These are phyloP conservation scores for Lactarius trivialis DNA, from an alignment of 768 basidiomycete species.

Conservation along the genomic window DNA sequence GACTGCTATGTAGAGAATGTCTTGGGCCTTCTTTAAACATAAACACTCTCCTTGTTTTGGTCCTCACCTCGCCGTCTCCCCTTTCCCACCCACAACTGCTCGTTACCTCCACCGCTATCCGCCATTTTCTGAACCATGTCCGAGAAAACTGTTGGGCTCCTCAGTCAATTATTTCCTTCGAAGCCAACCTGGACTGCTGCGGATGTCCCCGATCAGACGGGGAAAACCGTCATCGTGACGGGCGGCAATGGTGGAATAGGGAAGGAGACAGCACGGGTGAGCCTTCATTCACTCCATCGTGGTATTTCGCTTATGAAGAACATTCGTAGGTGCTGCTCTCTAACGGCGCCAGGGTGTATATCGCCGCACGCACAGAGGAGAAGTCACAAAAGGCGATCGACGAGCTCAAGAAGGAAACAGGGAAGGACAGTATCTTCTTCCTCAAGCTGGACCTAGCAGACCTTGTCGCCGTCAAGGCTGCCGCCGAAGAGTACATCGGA, in stretches of 20 bases:
- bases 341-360: constrained; percentile 30
- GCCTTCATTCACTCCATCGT: no score
- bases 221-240: constrained; percentile 26
- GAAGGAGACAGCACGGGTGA: constrained; percentile 21
- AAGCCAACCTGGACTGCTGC: constrained; percentile 15
- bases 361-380: constrained; percentile 26
- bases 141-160: constrained; percentile 1
- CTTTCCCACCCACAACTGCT: background rate
- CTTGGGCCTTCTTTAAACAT: background rate
- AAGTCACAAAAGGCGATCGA: constrained; percentile 24
- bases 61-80: background rate
- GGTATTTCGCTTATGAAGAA: background rate
- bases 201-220: constrained; percentile 27
- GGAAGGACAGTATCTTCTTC: constrained; percentile 19
- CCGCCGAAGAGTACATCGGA: constrained; percentile 33
- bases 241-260: constrained; percentile 25
- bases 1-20: background rate
- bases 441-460: constrained; percentile 36
- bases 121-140: background rate
- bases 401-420: constrained; percentile 23
- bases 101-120: background rate
- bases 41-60: background rate
- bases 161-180: constrained; percentile 16
- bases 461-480: constrained; percentile 30
- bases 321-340: constrained; percentile 26